Percentiles rank a stretch among this genome's conserved stretches.
These are phyloP conservation scores for Emmonsia crescens DNA, from an alignment of 2,329 filamentous ascomycete species.

Conservation along the genomic window DNA sequence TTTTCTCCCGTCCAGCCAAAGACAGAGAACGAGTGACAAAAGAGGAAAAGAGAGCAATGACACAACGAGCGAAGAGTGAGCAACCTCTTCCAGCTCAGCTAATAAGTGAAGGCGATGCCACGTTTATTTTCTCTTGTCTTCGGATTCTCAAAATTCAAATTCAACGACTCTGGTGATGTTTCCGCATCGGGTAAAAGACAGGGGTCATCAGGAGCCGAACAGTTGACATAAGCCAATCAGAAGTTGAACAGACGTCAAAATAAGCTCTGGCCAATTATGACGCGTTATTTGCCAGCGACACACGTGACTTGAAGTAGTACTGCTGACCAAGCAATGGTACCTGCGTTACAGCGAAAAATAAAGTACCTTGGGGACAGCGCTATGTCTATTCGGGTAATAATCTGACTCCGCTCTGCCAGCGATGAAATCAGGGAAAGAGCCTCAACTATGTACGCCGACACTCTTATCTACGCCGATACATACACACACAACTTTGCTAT, in stretches of 20 bases:
- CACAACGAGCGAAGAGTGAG: neutral
- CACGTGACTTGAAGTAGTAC: neutral
- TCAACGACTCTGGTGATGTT: neutral
- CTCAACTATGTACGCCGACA: neutral
- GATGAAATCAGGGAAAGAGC: neutral
- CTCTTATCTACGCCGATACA: neutral
- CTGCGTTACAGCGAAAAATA: too few species aligned
- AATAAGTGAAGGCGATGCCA: neutral
- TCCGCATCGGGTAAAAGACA: conserved; percentile 3
- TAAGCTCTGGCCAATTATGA: neutral
- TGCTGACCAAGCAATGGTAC: neutral
- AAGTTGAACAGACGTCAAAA: neutral
- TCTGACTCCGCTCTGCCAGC: neutral
- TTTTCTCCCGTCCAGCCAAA: neutral
- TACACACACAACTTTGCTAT: neutral
- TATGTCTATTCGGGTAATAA: neutral
- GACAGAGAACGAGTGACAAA: neutral
- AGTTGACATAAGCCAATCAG: conserved; percentile 17
- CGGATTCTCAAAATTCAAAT: neutral
- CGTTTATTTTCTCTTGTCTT: neutral
- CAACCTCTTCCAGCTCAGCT: neutral
- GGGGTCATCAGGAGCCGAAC: neutral
- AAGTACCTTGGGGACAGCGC: conserved; percentile 16
- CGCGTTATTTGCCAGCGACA: neutral
- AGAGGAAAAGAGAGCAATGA: neutral